These are phyloP conservation scores for Blastobotrys aristatus DNA, from an alignment of 1,139 yeast genomes.

Conservation along the genomic window DNA sequence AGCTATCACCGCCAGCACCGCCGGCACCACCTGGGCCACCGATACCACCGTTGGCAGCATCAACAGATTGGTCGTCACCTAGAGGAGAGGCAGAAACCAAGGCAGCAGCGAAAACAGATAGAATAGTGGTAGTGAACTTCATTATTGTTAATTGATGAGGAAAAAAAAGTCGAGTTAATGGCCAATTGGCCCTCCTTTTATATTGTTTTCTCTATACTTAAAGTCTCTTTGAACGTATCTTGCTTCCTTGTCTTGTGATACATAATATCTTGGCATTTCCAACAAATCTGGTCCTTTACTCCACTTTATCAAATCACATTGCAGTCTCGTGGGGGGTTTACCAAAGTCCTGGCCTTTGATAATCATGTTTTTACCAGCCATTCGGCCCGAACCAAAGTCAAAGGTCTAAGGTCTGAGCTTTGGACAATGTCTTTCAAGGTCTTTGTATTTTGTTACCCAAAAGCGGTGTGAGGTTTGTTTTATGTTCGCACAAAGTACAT, in stretches of 20 bases:
- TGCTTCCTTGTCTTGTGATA: neutral
- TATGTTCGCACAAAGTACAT: too few relatives aligned
- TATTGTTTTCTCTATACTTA: neutral
- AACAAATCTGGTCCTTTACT: neutral
- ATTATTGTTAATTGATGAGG: neutral
- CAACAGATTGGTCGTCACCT: neutral
- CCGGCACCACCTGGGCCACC: constrained; percentile 10
- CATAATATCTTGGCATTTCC: neutral
- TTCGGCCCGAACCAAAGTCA: neutral
- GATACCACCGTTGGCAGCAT: constrained; percentile 6
- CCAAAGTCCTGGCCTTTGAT: too few relatives aligned
- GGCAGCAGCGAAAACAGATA: constrained; percentile 1
- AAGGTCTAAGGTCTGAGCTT: too few relatives aligned
- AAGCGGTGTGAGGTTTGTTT: too few relatives aligned
- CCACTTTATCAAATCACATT: neutral
- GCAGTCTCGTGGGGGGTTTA: neutral
- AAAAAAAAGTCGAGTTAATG: neutral
- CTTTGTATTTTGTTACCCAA: too few relatives aligned
- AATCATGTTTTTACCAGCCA: neutral
- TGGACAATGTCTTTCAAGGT: too few relatives aligned
- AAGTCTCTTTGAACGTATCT: neutral
- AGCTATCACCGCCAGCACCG: constrained; percentile 1
- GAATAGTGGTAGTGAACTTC: constrained; percentile 1
- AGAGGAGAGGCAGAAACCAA: neutral
- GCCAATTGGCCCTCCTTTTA: neutral